Evolutionary conservation across 75 land plant genomes (phyloP).

Genomic region (Larix kaempferi): DNA sequence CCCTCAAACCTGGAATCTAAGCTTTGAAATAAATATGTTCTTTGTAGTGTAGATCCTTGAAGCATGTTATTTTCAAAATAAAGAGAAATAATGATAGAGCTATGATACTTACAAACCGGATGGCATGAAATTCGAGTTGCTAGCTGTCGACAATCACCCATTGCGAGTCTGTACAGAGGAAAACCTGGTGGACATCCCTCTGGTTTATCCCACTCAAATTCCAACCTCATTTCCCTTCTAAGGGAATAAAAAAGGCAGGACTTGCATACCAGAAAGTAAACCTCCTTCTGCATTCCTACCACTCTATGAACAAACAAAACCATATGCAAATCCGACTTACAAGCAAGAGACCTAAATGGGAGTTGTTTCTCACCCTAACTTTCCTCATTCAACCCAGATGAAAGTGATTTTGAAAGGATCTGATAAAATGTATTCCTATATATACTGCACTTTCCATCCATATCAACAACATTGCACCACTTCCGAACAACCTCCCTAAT

Average conservation of each 20-base stretch:
- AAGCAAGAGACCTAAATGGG: conserved; percentile 74
- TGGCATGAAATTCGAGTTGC: conserved; percentile 75
- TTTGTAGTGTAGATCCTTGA: too few species aligned
- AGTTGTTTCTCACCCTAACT: conserved; percentile 53
- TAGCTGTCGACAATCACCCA: conserved; percentile 52
- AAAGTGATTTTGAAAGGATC: too few species aligned
- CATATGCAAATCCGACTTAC: conserved; percentile 83
- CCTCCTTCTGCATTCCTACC: conserved; percentile 53
- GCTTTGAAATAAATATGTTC: too few species aligned
- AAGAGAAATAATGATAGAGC: neutral
- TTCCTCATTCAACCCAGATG: too few species aligned
- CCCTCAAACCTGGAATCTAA: too few species aligned
- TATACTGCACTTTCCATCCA: too few species aligned
- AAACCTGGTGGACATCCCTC: conserved; percentile 74
- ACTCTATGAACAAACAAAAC: conserved; percentile 91
- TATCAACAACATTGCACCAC: too few species aligned
- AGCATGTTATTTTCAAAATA: too few species aligned
- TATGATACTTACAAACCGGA: conserved; percentile 54
- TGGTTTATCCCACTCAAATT: conserved; percentile 84
- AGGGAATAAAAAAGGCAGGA: conserved; percentile 60
- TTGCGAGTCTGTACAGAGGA: conserved; percentile 70
- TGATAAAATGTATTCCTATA: too few species aligned
- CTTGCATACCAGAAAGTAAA: conserved; percentile 88
- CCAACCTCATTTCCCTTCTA: conserved; percentile 36
- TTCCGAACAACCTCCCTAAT: too few species aligned